Base-by-base conservation (phyloP, 176 grass and related monocot genomes). In the Leersia perrieri region DNA sequence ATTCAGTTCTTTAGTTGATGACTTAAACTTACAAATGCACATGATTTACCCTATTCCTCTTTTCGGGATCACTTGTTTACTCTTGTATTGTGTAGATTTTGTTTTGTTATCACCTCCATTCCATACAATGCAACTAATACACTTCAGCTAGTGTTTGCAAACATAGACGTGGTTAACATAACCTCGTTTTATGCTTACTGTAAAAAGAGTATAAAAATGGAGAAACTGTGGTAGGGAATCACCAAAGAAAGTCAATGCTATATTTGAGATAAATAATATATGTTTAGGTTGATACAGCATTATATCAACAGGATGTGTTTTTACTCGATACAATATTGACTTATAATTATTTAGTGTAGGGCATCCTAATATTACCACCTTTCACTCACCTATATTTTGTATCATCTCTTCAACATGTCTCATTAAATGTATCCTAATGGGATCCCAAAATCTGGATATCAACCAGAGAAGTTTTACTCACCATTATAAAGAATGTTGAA, bases 1-100 rank as follows among this genome's bases (percentile, higher is more conserved):
- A 68, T 80, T 80, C 38, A 76, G 5, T 77, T 77, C 53, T 80
- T 39, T 76, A 74, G 7, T 66, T 78, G 1, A 22, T 40, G 32
- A 60, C 39, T 71, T 85, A 66, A 51, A 68, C 5, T 69, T 81
- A 35, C 27, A 30, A 62, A 33, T 63, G 42, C 22, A 22, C 51
- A 53, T 58, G 41, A 71, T 29, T 64, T 40, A 71, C 18, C 39
- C 7, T 64, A 9, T 51, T 81, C 26, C 49, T 64, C 4, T 14
- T 87, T 82, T 76, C 9, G 61, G 9, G 22, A 61, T 32, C 64
- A 18, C 22, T 80, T 78, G 7, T 82, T 20, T 33, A 23, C 34
- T 74, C 11, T 13, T 57, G 20, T 55, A 22, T 22, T 20, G n/a
- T 22, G 39, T 60, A 40, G 65, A 41, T 39, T 39, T 20, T 16